These are phyloP conservation scores for Oidium heveae DNA, from an alignment of 2,329 filamentous ascomycete species.

Conservation along the genomic window DNA sequence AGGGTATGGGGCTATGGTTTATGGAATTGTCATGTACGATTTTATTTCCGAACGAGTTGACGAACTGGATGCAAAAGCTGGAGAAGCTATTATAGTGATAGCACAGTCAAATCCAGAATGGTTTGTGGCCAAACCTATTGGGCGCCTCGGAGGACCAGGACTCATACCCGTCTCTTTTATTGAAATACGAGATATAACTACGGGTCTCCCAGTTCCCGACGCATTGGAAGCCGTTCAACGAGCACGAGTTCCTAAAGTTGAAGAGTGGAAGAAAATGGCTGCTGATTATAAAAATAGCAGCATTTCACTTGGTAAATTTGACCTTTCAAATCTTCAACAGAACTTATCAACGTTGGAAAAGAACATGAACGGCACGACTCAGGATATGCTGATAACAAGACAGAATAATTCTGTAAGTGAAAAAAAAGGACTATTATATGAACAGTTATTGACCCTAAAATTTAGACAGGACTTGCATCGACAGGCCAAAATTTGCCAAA, in stretches of 20 bases:
- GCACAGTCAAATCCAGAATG: constrained; percentile 96
- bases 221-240: constrained; percentile 63
- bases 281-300: constrained; percentile 98
- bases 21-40: constrained; percentile 91
- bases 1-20: constrained; percentile 69
- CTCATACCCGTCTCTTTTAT: constrained; percentile 93
- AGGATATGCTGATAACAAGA: too few relatives aligned
- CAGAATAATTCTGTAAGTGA: too few relatives aligned
- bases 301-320: constrained; percentile 83
- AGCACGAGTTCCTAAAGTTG: constrained; percentile 79
- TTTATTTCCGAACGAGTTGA: constrained; percentile 90
- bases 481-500: constrained; percentile 5
- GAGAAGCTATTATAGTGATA: constrained; percentile 93
- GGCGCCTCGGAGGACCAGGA: constrained; percentile 78
- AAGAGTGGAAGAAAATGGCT: constrained; percentile 99
- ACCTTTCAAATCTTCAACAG: constrained; percentile 24
- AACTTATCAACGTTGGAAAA: constrained; percentile 38
- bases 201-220: constrained; percentile 58
- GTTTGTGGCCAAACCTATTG: constrained; percentile 99
- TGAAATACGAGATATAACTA: constrained; percentile 83
- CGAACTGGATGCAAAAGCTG: constrained; percentile 81
- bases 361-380: constrained; percentile 21
- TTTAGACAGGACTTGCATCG: too few relatives aligned
- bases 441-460: too few relatives aligned
- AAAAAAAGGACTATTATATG: too few relatives aligned